Evolutionary conservation across 1,284 basidiomycete genomes (phyloP).

Genomic region (Peniophora sp.): DNA sequence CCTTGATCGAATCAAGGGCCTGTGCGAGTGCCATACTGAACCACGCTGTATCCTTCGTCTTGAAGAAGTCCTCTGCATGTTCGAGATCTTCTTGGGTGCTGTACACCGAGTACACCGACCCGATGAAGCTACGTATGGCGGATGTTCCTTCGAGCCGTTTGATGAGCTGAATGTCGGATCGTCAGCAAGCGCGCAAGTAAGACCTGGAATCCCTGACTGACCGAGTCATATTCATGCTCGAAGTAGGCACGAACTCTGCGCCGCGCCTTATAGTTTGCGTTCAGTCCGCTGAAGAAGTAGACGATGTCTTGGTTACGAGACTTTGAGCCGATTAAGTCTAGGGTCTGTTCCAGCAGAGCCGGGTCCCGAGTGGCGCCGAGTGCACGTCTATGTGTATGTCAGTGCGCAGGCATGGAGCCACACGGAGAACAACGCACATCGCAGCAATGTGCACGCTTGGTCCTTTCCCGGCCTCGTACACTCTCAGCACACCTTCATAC

Average conservation of each 20-base stretch:
- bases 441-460: slow-evolving; percentile 64
- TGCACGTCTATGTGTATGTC: slow-evolving; percentile 20
- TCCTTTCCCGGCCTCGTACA: slow-evolving; percentile 64
- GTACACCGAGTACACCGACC: slow-evolving; percentile 32
- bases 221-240: slow-evolving; percentile 53
- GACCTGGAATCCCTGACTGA: slow-evolving; percentile 26
- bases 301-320: slow-evolving; percentile 60
- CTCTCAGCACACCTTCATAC: slow-evolving; percentile 66
- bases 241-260: slow-evolving; percentile 37
- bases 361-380: slow-evolving; percentile 39
- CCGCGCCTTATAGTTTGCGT: slow-evolving; percentile 36
- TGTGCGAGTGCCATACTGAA: not conserved
- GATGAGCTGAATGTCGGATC: slow-evolving; percentile 38
- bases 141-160: slow-evolving; percentile 69
- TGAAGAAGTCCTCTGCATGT: slow-evolving; percentile 61
- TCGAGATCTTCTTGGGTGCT: slow-evolving; percentile 53
- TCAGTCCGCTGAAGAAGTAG: slow-evolving; percentile 42
- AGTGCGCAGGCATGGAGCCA: not conserved
- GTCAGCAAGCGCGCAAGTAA: not conserved
- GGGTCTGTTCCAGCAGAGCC: slow-evolving; percentile 48
- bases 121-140: slow-evolving; percentile 41
- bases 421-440: slow-evolving; percentile 40
- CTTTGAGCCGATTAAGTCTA: slow-evolving; percentile 48
- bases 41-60: slow-evolving; percentile 27
- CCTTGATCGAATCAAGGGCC: not conserved